Percentiles rank a stretch among this genome's conserved stretches.
phyloP scores from a whole-genome alignment of 257 asterid genomes.

The Ilex aquifolium region DNA sequence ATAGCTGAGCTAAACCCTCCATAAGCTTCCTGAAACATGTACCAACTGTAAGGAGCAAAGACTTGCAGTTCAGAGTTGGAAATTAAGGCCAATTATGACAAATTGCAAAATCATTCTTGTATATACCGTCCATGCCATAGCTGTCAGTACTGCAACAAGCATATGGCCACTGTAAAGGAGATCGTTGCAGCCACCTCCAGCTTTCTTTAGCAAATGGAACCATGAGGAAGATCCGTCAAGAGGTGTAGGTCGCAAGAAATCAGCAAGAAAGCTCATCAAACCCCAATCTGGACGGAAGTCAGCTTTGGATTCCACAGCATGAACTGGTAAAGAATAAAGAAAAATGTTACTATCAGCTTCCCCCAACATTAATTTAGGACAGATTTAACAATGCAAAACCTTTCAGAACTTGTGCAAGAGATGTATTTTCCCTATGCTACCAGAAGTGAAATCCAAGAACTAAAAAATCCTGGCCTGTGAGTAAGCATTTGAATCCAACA shows the following conservation, averaged over 20 bases:
- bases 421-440: no score
- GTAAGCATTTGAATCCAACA: no score
- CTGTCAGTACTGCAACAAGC: slow-evolving; percentile 94
- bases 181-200: slow-evolving; percentile 96
- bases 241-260: slow-evolving; percentile 79
- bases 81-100: not conserved
- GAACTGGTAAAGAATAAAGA: slow-evolving; percentile 45
- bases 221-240: slow-evolving; percentile 65
- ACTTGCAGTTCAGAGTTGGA: not conserved
- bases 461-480: no score
- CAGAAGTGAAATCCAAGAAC: no score
- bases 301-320: slow-evolving; percentile 35
- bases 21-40: slow-evolving; percentile 72
- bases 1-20: slow-evolving; percentile 75
- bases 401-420: no score
- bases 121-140: slow-evolving; percentile 98
- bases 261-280: slow-evolving; percentile 69
- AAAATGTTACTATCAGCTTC: slow-evolving; percentile 3
- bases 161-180: slow-evolving; percentile 93
- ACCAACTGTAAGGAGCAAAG: not conserved
- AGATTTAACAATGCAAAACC: not conserved
- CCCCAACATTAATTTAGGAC: not conserved
- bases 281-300: slow-evolving; percentile 93
- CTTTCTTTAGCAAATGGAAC: slow-evolving; percentile 80
- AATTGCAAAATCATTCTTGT: not conserved